These are phyloP conservation scores for Delphinella strobiligena DNA, from an alignment of 2,329 filamentous ascomycete genomes.

Conservation along the genomic window DNA sequence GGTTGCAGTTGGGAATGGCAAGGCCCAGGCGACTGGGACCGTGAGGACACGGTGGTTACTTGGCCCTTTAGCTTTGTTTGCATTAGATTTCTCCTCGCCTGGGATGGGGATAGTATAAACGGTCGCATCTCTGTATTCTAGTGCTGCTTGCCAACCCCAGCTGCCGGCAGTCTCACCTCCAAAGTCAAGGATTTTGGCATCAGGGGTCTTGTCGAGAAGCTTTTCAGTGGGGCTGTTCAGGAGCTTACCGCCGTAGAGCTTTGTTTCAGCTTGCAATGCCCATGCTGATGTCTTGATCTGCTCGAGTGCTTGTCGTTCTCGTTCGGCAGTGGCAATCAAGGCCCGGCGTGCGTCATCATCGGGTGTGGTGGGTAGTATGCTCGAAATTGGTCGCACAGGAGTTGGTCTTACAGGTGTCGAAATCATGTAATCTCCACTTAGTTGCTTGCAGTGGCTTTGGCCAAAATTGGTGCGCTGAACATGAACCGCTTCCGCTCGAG, in stretches of 20 bases:
- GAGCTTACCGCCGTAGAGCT: slow-evolving; percentile 48
- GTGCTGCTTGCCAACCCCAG: slow-evolving; percentile 91
- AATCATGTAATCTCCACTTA: slow-evolving; percentile 76
- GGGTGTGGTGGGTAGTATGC: slow-evolving; percentile 26
- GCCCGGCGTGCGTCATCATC: slow-evolving; percentile 24
- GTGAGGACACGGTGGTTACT: slow-evolving; percentile 75
- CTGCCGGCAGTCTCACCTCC: slow-evolving; percentile 76
- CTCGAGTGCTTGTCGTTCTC: slow-evolving; percentile 65
- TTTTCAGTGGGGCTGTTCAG: slow-evolving; percentile 42
- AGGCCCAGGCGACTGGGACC: slow-evolving; percentile 45
- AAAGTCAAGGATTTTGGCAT: slow-evolving; percentile 68
- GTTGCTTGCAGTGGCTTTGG: slow-evolving; percentile 63
- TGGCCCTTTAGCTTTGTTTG: slow-evolving; percentile 70
- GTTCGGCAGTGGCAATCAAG: slow-evolving; percentile 40
- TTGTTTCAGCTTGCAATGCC: slow-evolving; percentile 50
- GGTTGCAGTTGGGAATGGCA: slow-evolving; percentile 75
- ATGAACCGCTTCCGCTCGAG: slow-evolving; percentile 81
- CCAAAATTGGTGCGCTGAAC: slow-evolving; percentile 64
- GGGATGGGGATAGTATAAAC: slow-evolving; percentile 54
- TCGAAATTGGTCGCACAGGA: slow-evolving; percentile 32
- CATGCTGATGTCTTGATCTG: slow-evolving; percentile 53
- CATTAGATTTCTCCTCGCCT: too few species aligned
- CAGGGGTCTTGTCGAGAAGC: slow-evolving; percentile 22
- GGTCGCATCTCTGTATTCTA: slow-evolving; percentile 72
- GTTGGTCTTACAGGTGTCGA: slow-evolving; percentile 35